Evolutionary conservation across 352 stramenopile species (phyloP).

Genomic region (Phytophthora agathidicida): DNA sequence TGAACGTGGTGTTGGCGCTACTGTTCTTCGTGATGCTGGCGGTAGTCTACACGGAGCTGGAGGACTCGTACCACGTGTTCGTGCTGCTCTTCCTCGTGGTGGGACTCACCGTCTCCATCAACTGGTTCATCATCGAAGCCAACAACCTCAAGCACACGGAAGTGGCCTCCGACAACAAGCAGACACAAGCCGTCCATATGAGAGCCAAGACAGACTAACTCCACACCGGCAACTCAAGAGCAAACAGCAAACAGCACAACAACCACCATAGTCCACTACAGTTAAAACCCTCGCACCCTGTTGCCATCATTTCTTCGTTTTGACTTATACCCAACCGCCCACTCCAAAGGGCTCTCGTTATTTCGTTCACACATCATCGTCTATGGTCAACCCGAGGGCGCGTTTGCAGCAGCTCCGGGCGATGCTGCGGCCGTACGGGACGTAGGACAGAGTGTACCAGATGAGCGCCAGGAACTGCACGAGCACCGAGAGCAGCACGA

Average conservation of each 20-base stretch:
- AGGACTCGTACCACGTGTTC: conserved; percentile 85
- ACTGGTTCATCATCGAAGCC: conserved; percentile 86
- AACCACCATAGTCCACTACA: background rate
- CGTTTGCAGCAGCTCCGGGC: conserved; percentile 71
- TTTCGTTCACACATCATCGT: conserved; percentile 55
- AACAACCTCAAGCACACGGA: conserved; percentile 64
- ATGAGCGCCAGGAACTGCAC: conserved; percentile 81
- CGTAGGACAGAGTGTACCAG: conserved; percentile 91
- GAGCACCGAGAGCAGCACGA: conserved; percentile 78
- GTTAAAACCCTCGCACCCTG: conserved; percentile 9
- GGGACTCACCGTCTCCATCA: conserved; percentile 85
- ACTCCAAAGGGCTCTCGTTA: background rate
- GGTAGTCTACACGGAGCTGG: conserved; percentile 82
- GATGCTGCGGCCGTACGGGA: conserved; percentile 85
- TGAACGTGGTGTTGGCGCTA: conserved; percentile 73
- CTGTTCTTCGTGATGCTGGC: conserved; percentile 78
- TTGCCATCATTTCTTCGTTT: background rate
- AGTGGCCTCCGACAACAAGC: conserved; percentile 10
- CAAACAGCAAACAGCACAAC: too few species aligned
- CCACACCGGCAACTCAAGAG: background rate
- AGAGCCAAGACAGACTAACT: conserved; percentile 67
- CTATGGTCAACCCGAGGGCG: conserved; percentile 43
- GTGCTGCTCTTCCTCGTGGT: conserved; percentile 85
- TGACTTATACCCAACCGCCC: conserved; percentile 14
- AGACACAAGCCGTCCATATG: conserved; percentile 6